Evolutionary conservation across 1,284 basidiomycete species (phyloP).

Genomic region (Pseudozyma hubeiensis): DNA sequence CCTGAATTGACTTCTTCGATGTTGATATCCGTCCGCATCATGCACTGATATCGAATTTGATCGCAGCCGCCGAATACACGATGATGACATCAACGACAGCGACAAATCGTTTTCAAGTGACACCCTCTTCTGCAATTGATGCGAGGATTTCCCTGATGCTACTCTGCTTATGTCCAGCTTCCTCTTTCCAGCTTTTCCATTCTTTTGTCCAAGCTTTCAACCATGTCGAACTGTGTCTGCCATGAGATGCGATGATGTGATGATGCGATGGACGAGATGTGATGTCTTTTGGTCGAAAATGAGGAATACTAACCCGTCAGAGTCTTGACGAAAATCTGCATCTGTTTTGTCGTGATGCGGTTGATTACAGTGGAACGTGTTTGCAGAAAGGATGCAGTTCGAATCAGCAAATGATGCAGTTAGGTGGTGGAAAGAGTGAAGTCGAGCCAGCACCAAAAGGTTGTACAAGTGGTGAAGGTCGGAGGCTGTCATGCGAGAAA

Average conservation of each 20-base stretch:
- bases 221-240: not conserved
- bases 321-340: slow-evolving; percentile 68
- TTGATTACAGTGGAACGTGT: slow-evolving; percentile 4
- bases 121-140: too few relatives aligned
- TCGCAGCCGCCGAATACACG: too few relatives aligned
- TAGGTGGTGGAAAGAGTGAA: not conserved
- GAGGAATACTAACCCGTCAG: slow-evolving; percentile 63
- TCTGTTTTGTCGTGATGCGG: slow-evolving; percentile 37
- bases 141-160: too few relatives aligned
- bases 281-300: not conserved
- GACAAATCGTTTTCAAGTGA: too few relatives aligned
- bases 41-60: too few relatives aligned
- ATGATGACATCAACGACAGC: too few relatives aligned
- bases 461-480: not conserved
- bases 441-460: slow-evolving; percentile 17
- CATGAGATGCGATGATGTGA: slow-evolving; percentile 4
- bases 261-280: slow-evolving; percentile 11
- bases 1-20: too few relatives aligned
- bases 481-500: not conserved
- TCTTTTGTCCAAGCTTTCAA: not conserved
- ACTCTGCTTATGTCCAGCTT: too few relatives aligned
- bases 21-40: too few relatives aligned
- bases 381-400: slow-evolving; percentile 17
- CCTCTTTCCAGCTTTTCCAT: too few relatives aligned
- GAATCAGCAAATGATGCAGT: slow-evolving; percentile 35